Percentiles rank a stretch among this genome's conserved stretches.
These are phyloP conservation scores for Hymenoscyphus salicellus DNA, from an alignment of 2,329 filamentous ascomycete species.

Conservation along the genomic window DNA sequence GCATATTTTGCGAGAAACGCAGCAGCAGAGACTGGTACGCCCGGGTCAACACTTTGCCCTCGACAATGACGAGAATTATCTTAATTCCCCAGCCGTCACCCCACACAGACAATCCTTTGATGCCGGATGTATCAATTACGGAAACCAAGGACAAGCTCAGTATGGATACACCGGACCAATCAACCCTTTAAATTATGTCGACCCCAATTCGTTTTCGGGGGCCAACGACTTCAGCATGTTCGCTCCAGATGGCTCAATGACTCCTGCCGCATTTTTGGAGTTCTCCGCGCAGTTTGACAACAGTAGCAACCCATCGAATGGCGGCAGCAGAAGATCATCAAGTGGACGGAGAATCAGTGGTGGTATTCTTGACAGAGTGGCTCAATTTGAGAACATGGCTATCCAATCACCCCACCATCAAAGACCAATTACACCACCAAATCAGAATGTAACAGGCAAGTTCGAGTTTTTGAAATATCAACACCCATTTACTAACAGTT, in stretches of 20 bases:
- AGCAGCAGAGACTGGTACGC: slow-evolving; percentile 81
- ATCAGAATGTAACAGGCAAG: slow-evolving; percentile 59
- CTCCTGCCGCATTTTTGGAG: slow-evolving; percentile 34
- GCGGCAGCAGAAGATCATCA: slow-evolving; percentile 32
- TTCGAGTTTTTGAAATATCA: slow-evolving; percentile 7
- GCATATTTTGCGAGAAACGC: slow-evolving; percentile 84
- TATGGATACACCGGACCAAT: slow-evolving; percentile 43
- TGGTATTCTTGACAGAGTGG: slow-evolving; percentile 58
- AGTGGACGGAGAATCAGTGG: slow-evolving; percentile 54
- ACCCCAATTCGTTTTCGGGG: slow-evolving; percentile 35
- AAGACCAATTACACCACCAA: slow-evolving; percentile 60
- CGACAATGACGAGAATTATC: slow-evolving; percentile 51
- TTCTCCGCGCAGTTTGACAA: slow-evolving; percentile 33
- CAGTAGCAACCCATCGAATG: slow-evolving; percentile 23
- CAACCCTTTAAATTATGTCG: slow-evolving; percentile 39
- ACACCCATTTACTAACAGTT: slow-evolving; percentile 22
- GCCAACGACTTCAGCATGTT: slow-evolving; percentile 35
- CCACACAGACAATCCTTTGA: slow-evolving; percentile 54
- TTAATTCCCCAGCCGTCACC: slow-evolving; percentile 55
- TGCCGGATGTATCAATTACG: slow-evolving; percentile 41
- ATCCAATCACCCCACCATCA: slow-evolving; percentile 38
- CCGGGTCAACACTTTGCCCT: slow-evolving; percentile 54
- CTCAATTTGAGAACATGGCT: slow-evolving; percentile 56
- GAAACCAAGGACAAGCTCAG: slow-evolving; percentile 19
- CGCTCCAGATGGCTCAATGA: slow-evolving; percentile 26